These are phyloP conservation scores for Penicillium canescens DNA, from an alignment of 495 filamentous ascomycete species.

Conservation along the genomic window DNA sequence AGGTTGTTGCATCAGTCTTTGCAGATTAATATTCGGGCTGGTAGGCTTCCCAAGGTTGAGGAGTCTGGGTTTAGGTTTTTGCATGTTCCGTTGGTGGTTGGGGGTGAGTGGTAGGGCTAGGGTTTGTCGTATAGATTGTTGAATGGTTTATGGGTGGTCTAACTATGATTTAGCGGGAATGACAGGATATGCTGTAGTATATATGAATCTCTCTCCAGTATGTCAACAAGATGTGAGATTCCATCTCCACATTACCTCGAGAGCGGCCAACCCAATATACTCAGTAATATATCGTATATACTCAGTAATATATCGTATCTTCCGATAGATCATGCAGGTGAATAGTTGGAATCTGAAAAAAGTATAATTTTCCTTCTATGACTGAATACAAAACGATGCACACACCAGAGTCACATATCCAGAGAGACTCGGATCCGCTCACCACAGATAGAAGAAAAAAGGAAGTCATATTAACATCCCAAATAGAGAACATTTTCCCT, in stretches of 20 bases:
- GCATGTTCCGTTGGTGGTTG: slow-evolving; percentile 44
- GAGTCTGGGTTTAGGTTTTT: slow-evolving; percentile 37
- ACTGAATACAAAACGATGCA: slow-evolving; percentile 8
- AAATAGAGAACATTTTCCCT: slow-evolving; percentile 51
- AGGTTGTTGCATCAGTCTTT: slow-evolving; percentile 55
- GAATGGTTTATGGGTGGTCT: no score
- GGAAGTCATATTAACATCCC: slow-evolving; percentile 48
- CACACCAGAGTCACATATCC: not conserved
- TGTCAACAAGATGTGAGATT: no score
- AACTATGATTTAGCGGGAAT: no score
- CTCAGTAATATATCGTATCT: no score
- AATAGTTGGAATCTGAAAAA: slow-evolving; percentile 9
- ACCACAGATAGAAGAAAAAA: slow-evolving; percentile 37
- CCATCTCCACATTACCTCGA: no score
- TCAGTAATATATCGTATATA: no score
- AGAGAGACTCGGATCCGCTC: slow-evolving; percentile 10
- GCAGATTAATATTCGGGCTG: slow-evolving; percentile 61
- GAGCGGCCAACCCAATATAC: no score
- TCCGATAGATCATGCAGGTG: not conserved
- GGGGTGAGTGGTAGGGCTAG: slow-evolving; percentile 17
- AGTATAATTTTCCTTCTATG: slow-evolving; percentile 9
- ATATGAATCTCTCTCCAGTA: no score
- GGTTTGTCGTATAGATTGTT: no score
- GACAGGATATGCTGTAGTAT: no score
- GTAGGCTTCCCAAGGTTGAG: slow-evolving; percentile 40